Evolutionary conservation across 768 basidiomycete species (phyloP), one percentile per base, ranked within the genome.

Genomic region (Leucocoprinus sp.): DNA sequence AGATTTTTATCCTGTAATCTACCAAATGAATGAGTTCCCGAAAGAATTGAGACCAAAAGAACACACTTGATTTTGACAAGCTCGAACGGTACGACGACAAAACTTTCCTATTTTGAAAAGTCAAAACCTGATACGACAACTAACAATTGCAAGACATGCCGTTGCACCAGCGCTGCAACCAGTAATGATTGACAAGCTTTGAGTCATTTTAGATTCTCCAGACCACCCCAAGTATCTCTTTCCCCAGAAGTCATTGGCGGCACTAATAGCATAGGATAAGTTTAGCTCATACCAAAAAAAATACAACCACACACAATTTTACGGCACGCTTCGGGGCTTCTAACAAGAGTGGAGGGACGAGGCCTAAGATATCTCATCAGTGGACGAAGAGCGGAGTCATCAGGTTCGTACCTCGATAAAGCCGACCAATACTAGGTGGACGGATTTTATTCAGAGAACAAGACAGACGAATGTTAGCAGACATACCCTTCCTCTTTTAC

Each of bases 321-420:
- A 93, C 88, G 12, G 96, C 96, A 65, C 96, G 83, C 69, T 99
- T 99, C 1, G 96, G 96, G 12, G 96, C 96, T 65, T 99, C 96
- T 36, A 99, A 69, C 57, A 98, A 76, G 8, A 99, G 65, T 14
- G 96, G 96, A 8, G 96, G 92, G n/a, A 93, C 83, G 49, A 99
- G 80, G 54, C 95, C 84, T 87, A 35, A n/a, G 29, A 21, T 5
- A 41, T 29, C 19, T 15, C 6, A 11, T 28, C 18, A 48, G 33
- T 22, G 36, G 44, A 44, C 27, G 38, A 29, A 45, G 31, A 34
- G 23, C 12, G 42, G 29, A 14, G 38, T 50, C n/a, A 7, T 31
- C 8, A 34, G 33, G n/a, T 37, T 29, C 29, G 22, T 56, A 85
- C 84, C 96, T 70, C 93, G 76, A 68, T 99, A 99, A 45, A 99